A percentile compares a stretch with the other conserved stretches of the same genome.
Conservation (phyloP, 495 filamentous ascomycete species). For the Polyplosphaeria fusca region DNA sequence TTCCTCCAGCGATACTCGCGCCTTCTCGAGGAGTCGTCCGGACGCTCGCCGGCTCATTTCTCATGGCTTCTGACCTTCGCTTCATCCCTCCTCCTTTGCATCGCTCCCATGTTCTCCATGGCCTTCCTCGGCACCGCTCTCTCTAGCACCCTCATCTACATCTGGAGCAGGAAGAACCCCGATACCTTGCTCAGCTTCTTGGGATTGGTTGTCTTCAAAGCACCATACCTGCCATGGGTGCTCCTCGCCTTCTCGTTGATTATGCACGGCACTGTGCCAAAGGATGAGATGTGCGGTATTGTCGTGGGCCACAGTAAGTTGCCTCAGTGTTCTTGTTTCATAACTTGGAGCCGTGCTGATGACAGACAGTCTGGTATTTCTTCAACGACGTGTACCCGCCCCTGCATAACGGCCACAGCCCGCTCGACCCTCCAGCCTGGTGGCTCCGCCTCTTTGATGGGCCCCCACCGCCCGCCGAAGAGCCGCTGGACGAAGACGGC, state of each 20-base stretch:
- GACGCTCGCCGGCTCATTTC: slow-evolving; percentile 85
- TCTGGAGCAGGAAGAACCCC: slow-evolving; percentile 94
- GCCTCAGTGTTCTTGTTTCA: background rate
- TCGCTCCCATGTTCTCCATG: slow-evolving; percentile 82
- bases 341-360: slow-evolving; percentile 23
- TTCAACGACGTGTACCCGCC: slow-evolving; percentile 95
- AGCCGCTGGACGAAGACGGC: slow-evolving; percentile 4
- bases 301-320: slow-evolving; percentile 74
- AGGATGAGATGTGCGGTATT: slow-evolving; percentile 93
- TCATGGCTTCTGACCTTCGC: slow-evolving; percentile 90
- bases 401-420: slow-evolving; percentile 77
- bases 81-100: slow-evolving; percentile 65
- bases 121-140: slow-evolving; percentile 89
- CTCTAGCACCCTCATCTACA: slow-evolving; percentile 90
- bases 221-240: slow-evolving; percentile 95
- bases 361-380: slow-evolving; percentile 78
- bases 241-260: slow-evolving; percentile 85
- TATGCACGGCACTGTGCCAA: slow-evolving; percentile 80
- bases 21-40: slow-evolving; percentile 89
- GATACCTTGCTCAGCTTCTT: slow-evolving; percentile 88
- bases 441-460: slow-evolving; percentile 84
- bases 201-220: slow-evolving; percentile 83
- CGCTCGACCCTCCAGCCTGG: slow-evolving; percentile 86
- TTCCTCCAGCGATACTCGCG: slow-evolving; percentile 96
- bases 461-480: slow-evolving; percentile 23